A percentile compares a stretch with the other conserved stretches of the same genome.
Evolutionary conservation across 2,329 filamentous ascomycete species (phyloP).

Genomic region (Aspergillus texensis): DNA sequence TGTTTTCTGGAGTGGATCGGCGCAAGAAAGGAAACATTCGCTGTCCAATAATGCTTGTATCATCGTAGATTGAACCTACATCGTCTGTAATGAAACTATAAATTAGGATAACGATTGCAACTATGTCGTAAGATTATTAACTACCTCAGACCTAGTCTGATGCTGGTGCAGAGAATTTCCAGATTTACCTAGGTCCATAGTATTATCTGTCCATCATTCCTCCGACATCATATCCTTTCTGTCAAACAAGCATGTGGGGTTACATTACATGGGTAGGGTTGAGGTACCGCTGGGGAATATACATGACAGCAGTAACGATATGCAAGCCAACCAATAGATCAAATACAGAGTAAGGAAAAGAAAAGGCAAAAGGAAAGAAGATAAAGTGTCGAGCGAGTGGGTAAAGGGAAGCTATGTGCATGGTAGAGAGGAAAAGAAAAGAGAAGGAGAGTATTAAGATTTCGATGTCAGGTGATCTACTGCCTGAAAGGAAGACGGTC

Average conservation of each 20-base stretch:
- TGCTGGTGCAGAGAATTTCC: neutral
- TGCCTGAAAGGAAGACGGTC: conserved; percentile 29
- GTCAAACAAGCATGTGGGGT: conserved; percentile 3
- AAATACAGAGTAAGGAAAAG: conserved; percentile 9
- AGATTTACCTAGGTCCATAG: neutral
- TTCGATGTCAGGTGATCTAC: conserved; percentile 47
- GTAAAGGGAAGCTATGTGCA: conserved; percentile 22
- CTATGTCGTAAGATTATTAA: conserved; percentile 12
- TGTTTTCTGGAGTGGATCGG: neutral
- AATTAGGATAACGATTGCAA: neutral
- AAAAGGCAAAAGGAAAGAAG: conserved; percentile 18
- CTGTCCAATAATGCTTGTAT: neutral
- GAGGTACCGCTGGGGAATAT: conserved; percentile 15
- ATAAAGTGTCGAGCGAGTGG: conserved; percentile 19
- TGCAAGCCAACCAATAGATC: conserved; percentile 13
- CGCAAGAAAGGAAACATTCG: neutral
- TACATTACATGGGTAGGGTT: conserved; percentile 11
- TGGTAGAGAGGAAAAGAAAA: conserved; percentile 1
- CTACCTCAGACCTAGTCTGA: conserved; percentile 1
- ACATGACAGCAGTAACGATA: conserved; percentile 20
- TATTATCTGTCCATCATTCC: neutral
- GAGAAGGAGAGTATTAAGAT: conserved; percentile 27
- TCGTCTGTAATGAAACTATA: neutral
- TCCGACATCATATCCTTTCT: neutral
- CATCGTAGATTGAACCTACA: neutral